These are phyloP conservation scores for Populus alba DNA, from an alignment of 345 rosid genomes.

Conservation along the genomic window DNA sequence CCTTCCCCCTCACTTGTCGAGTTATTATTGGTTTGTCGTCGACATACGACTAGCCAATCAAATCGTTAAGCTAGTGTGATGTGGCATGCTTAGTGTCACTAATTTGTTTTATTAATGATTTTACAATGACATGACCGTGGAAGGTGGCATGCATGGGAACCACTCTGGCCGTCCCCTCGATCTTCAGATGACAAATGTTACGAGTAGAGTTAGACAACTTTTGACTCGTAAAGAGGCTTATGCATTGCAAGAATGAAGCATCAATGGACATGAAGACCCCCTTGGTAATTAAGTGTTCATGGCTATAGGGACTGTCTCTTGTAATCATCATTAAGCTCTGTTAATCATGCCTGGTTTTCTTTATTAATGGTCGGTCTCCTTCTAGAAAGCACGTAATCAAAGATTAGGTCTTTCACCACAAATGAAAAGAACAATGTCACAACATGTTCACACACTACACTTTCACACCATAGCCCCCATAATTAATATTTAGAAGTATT, in stretches of 20 bases:
- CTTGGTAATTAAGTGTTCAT: not conserved
- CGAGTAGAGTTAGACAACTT: not conserved
- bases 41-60: conserved; percentile 15
- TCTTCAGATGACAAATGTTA: conserved; percentile 38
- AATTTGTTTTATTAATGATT: not conserved
- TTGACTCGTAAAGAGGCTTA: conserved; percentile 9
- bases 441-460: conserved; percentile 13
- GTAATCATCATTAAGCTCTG: conserved; percentile 10
- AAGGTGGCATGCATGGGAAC: conserved; percentile 10
- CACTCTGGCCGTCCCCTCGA: conserved; percentile 42
- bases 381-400: conserved; percentile 24
- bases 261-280: conserved; percentile 22
- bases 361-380: conserved; percentile 40
- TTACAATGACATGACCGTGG: not conserved
- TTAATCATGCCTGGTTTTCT: conserved; percentile 2
- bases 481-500: not conserved
- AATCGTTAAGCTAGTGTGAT: not conserved
- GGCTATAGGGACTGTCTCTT: not conserved
- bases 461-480: conserved; percentile 21
- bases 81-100: not conserved
- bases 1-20: conserved; percentile 12
- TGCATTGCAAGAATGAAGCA: conserved; percentile 26
- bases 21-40: not conserved
- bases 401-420: conserved; percentile 29
- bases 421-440: not conserved